Percentiles rank a stretch among this genome's conserved stretches.
Evolutionary conservation across 2,329 filamentous ascomycete genomes (phyloP).

Genomic region (Didymella sp.): DNA sequence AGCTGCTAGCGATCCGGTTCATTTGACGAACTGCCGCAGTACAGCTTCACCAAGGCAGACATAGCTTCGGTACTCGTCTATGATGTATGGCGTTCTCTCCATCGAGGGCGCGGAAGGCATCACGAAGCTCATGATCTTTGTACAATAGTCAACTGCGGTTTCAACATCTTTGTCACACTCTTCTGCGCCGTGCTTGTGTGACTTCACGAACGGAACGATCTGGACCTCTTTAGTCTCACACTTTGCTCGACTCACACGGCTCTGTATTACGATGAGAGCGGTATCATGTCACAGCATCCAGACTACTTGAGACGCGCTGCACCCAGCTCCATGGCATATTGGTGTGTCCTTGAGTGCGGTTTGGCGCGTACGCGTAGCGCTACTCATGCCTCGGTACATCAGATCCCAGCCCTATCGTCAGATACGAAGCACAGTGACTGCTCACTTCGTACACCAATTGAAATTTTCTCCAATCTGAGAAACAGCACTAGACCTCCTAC

Average conservation of each 20-base stretch:
- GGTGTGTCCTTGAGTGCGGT: not conserved
- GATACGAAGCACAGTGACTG: not conserved
- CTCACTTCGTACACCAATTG: not conserved
- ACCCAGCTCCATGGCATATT: not conserved
- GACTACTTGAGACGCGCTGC: not conserved
- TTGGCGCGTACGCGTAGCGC: conserved; percentile 26
- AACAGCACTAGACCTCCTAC: no score
- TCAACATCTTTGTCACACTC: conserved; percentile 35
- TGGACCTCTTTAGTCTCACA: not conserved
- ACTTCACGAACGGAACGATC: not conserved
- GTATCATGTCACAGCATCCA: not conserved
- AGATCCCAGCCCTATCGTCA: conserved; percentile 21
- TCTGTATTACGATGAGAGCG: not conserved
- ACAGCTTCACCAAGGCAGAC: conserved; percentile 32
- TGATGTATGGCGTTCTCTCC: conserved; percentile 45
- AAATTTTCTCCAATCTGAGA: not conserved
- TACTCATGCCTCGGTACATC: conserved; percentile 34
- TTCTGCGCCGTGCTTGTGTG: not conserved
- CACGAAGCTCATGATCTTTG: conserved; percentile 48
- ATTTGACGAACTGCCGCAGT: conserved; percentile 36
- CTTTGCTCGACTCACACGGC: not conserved
- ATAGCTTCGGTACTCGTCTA: conserved; percentile 30
- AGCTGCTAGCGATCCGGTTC: conserved; percentile 36
- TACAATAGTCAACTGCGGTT: conserved; percentile 50
- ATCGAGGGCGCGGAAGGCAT: conserved; percentile 38